Percentiles rank a stretch among this genome's conserved stretches.
These are phyloP conservation scores for Cyclocybe cylindracea DNA, from an alignment of 768 basidiomycete genomes.

Conservation along the genomic window DNA sequence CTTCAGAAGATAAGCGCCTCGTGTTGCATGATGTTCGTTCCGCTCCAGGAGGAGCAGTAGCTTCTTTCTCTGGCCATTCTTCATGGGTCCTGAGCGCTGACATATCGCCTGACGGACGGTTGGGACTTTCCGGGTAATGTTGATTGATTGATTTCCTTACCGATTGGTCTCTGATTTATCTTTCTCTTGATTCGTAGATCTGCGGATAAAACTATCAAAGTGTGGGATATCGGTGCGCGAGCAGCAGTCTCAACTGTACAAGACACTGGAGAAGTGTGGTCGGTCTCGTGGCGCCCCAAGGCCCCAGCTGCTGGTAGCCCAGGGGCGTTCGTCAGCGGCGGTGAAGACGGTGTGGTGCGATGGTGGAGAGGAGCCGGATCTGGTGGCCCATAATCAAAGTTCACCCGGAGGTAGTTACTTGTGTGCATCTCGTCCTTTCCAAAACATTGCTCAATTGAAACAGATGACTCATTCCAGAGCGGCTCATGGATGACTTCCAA, in stretches of 20 bases:
- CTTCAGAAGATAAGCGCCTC: constrained; percentile 91
- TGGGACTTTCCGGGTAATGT: constrained; percentile 79
- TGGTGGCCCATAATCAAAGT: constrained; percentile 13
- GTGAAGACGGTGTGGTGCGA: constrained; percentile 70
- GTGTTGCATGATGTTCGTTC: constrained; percentile 87
- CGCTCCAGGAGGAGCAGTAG: constrained; percentile 78
- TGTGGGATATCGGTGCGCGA: constrained; percentile 83
- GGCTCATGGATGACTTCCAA: too few species aligned
- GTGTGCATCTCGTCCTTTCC: background rate
- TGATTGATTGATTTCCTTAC: background rate
- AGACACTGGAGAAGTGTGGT: constrained; percentile 83
- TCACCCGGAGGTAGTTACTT: constrained; percentile 1
- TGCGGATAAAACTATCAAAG: constrained; percentile 82
- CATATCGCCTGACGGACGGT: constrained; percentile 77
- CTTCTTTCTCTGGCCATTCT: constrained; percentile 83
- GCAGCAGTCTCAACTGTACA: constrained; percentile 75
- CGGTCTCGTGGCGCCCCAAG: constrained; percentile 77
- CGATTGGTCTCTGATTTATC: constrained; percentile 2
- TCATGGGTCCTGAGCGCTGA: constrained; percentile 90
- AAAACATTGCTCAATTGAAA: background rate
- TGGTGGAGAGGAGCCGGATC: constrained; percentile 80
- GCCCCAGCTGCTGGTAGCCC: constrained; percentile 53
- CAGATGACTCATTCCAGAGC: too few species aligned
- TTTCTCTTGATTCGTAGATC: constrained; percentile 47
- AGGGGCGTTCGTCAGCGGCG: constrained; percentile 73